Evolutionary conservation across 257 asterid species (phyloP), one percentile per base, ranked within the genome.

Genomic region (Nicotiana knightiana): DNA sequence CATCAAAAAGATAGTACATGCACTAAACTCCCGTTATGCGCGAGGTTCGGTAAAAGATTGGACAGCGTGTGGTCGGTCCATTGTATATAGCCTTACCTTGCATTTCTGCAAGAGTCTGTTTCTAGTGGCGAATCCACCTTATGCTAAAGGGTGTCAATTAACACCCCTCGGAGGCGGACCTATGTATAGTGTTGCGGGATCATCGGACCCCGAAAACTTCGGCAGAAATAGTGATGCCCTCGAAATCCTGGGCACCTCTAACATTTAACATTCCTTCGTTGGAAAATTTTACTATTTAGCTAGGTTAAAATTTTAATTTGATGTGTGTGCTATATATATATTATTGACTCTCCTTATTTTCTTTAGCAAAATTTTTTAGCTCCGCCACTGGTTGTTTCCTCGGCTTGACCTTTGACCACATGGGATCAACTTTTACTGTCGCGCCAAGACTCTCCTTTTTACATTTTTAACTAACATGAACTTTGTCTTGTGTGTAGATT

Each of bases 401-500:
- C 9, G 9, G 46, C 46, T 6, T 7, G 13, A 3, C 0, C 1
- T 35, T 43, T 35, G n/a, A 51, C 9, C 54, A 67, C 54, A 35
- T 35, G 30, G 5, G 16, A 9, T 4, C 16, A 28, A 63, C 7
- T 62, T 32, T 62, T 62, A 4, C 17, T 26, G 3, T 37, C n/a
- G 24, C 9, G 2, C 46, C 46, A 24, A 62, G 0, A 2, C 26
- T 18, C 63, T 3, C 9, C 0, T 17, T 16, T 1, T 0, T 57
- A 17, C 6, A 57, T 18, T 57, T 57, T 3, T 57, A 21, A 3
- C 6, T 67, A 35, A 67, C 16, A 35, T 7, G 57, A 46, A 26
- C 32, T 30, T 1, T 82, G 8, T 48, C 5, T 26, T 3, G 8
- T 76, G 46, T 79, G 37, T 84, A 94, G 98, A 51, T 92, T 39